Conservation (phyloP, 257 asterid genomes). For the Solanum infundibuliforme region DNA sequence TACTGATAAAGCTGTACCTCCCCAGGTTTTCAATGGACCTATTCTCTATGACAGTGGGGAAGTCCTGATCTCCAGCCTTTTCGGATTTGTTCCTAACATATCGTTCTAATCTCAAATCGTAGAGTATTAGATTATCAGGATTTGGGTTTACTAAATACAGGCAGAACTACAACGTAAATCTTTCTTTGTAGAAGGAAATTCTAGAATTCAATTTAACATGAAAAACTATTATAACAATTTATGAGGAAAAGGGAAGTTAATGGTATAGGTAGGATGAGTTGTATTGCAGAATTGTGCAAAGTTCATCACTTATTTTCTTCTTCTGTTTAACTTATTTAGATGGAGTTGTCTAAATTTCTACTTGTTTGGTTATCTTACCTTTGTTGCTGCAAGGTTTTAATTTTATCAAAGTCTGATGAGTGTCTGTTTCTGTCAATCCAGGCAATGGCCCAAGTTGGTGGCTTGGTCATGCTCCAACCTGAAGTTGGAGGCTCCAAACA, state of each 20-base stretch:
- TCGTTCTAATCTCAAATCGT: not conserved
- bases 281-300: not conserved
- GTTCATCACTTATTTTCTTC: not conserved
- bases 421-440: conserved; percentile 16
- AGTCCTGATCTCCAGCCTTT: not conserved
- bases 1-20: not conserved
- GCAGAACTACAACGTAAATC: not conserved
- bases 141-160: not conserved
- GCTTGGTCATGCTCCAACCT: conserved; percentile 74
- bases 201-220: not conserved
- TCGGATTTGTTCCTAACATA: not conserved
- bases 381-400: not conserved
- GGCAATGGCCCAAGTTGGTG: conserved; percentile 99
- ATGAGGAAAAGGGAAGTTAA: not conserved
- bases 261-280: not conserved
- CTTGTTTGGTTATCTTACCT: not conserved
- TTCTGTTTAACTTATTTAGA: not conserved
- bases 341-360: not conserved
- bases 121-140: not conserved
- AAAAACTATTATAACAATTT: not conserved
- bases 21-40: not conserved
- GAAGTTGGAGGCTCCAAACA: conserved; percentile 81
- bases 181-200: not conserved
- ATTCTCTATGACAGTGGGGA: not conserved
- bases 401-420: conserved; percentile 4